Evolutionary conservation across 2,329 filamentous ascomycete species (phyloP).

Genomic region (Colletotrichum shisoi): DNA sequence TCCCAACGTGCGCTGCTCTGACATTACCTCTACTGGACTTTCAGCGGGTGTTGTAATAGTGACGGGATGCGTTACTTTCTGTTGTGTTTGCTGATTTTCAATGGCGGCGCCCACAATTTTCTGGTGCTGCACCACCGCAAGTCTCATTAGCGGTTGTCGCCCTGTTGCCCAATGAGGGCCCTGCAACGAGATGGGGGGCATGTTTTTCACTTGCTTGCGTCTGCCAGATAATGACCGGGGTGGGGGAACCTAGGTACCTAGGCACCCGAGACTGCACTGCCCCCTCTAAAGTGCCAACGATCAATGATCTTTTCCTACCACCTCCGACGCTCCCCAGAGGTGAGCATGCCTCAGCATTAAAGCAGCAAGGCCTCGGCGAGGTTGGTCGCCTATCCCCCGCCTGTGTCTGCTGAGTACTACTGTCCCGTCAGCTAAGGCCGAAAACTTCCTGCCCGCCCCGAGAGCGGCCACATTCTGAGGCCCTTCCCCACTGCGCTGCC

Average conservation of each 20-base stretch:
- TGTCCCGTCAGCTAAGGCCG: conserved; percentile 7
- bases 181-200: conserved; percentile 15
- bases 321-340: not conserved
- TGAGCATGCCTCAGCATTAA: conserved; percentile 11
- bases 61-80: conserved; percentile 24
- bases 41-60: conserved; percentile 44
- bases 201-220: conserved; percentile 2
- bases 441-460: conserved; percentile 22
- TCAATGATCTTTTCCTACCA: not conserved
- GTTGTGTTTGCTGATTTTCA: conserved; percentile 5
- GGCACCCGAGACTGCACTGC: conserved; percentile 10
- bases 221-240: conserved; percentile 17
- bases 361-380: conserved; percentile 28
- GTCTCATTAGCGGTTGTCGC: conserved; percentile 26
- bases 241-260: not conserved
- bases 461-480: conserved; percentile 29
- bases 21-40: conserved; percentile 34
- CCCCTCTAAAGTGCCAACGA: not conserved
- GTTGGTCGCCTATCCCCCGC: conserved; percentile 22
- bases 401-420: conserved; percentile 16
- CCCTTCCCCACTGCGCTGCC: conserved; percentile 25
- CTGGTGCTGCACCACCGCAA: conserved; percentile 16
- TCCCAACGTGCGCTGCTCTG: conserved; percentile 32
- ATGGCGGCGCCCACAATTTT: conserved; percentile 34
- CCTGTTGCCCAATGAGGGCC: conserved; percentile 35